Evolutionary conservation across 164 flowering plant species (phyloP), one percentile per base, ranked within the genome.

Genomic region (Umbilicus rupestris): DNA sequence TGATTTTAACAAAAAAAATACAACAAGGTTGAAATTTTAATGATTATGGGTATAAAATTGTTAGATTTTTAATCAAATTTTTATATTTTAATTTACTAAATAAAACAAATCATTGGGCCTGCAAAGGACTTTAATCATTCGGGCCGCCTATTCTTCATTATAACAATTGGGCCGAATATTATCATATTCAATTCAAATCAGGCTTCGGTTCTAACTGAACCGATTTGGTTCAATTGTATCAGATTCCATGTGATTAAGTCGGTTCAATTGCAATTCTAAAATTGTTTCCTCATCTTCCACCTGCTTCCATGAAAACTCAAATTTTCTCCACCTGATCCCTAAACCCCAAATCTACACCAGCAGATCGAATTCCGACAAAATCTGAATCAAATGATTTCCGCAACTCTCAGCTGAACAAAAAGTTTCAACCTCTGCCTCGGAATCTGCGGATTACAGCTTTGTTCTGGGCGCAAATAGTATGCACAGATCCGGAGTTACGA

Each of bases 401-500:
- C 14, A 52, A 24, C 15, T 12, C 28, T 26, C 58, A 52, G 28
- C 29, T 52, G 30, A 52, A 30, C 12, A 22, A 24, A 52, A 52
- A 52, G 29, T 2, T 52, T 26, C 58, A 52, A 24, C 11, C 58
- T 52, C 24, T 41, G 10, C 44, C 7, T 41, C 44, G 9, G 44
- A 41, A 41, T 41, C 44, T 9, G 44, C 16, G 44, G 44, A 14
- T 41, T 10, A 52, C 58, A 12, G 28, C 30, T 22, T 10, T 24
- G 2, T 24, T 52, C 3, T 24, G 14, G 17, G 33, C 29, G 14
- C 29, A 50, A 55, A 16, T 52, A 24, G 30, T 52, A 22, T 94
- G 97, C 82, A 87, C 78, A 94, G 96, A 88, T 94, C 96, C 69
- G 93, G 93, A 63, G 78, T 78, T 37, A 69, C 76, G 39, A 87